Percentiles rank a stretch among this genome's conserved stretches.
Conservation (phyloP, 192 early-diverging fungal genomes). For the Mycoemilia scoparia region DNA sequence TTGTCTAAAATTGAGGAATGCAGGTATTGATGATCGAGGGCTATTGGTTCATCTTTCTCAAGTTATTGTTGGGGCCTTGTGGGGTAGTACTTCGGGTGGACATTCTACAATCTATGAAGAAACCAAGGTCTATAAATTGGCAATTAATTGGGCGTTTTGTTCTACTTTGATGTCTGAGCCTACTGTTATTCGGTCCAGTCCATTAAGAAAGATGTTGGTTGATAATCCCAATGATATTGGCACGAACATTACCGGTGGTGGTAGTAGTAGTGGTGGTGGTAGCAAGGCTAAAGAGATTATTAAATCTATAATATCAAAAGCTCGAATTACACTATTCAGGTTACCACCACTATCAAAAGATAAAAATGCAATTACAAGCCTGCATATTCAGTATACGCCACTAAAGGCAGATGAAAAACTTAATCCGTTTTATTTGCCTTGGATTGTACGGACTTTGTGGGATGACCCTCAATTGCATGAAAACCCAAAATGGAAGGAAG, state of each 20-base stretch:
- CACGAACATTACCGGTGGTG: conserved; percentile 4
- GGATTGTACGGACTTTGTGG: conserved; percentile 77
- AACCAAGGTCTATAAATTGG: conserved; percentile 56
- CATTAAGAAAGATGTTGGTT: too few species aligned
- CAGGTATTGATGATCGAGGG: conserved; percentile 72
- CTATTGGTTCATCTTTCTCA: conserved; percentile 73
- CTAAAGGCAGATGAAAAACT: conserved; percentile 48
- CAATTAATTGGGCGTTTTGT: conserved; percentile 29
- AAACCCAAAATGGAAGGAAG: conserved; percentile 32
- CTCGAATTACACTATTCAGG: conserved; percentile 2
- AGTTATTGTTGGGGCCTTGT: conserved; percentile 69
- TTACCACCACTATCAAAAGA: too few species aligned
- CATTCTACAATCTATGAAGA: conserved; percentile 92
- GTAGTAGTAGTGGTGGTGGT: conserved; percentile 9
- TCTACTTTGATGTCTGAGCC: too few species aligned
- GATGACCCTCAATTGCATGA: conserved; percentile 44
- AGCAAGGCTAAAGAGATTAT: conserved; percentile 14
- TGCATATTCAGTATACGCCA: conserved; percentile 24
- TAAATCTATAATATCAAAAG: conserved; percentile 4
- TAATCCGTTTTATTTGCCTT: conserved; percentile 86
- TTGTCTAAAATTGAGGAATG: conserved; percentile 71
- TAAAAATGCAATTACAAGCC: too few species aligned
- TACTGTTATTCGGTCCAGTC: too few species aligned
- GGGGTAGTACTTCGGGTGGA: conserved; percentile 68
- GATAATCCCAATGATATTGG: conserved; percentile 3